Evolutionary conservation across 2,329 filamentous ascomycete genomes (phyloP), one percentile per base, ranked within the genome.

Genomic region (Aschersonia sp.): DNA sequence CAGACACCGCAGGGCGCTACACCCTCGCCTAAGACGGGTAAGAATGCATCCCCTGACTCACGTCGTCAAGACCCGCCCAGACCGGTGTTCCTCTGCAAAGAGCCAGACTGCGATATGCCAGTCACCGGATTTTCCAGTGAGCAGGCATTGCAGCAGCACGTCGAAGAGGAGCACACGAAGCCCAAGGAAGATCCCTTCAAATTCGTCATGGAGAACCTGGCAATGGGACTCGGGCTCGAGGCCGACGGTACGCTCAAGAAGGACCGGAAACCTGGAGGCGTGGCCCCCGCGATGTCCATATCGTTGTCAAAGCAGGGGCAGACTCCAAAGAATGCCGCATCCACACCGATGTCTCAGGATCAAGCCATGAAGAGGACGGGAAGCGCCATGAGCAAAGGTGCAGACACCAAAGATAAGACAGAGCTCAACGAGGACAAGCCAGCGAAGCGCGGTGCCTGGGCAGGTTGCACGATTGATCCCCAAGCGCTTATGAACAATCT

Each of bases 111-210:
- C 54, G 75, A 79, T 31, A 65, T 66, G 52, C 68, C 70, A 6
- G 58, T 56, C 2, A 62, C 66, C 9, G 73, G 70, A 0, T 82
- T 81, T 53, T 56, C 69, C 2, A 76, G 63, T 5, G 73, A 81
- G 52, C 74, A 80, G 53, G 70, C 70, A 9, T 65, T 73, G 45
- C 69, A 71, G 47, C 57, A 62, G 9, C 79, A 83, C 55, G 61
- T 70, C 5, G 66, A 75, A n/a, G 74, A 81, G 49, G 77, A 81
- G 57, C 79, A 83, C 53, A 62, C 69, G 29, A 74, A 71, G 56
- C 78, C 78, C 5, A 62, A 66, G 42, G 66, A 76, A 51, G 64
- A 82, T 50, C 77, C 79, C 2, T 43, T 69, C 48, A 73, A 72
- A 52, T 83, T 73, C 55, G 62, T 68, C 12, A 56, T 66, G 45